Base-by-base conservation (phyloP, 2,329 filamentous ascomycete species). In the Hymenoscyphus salicellus region DNA sequence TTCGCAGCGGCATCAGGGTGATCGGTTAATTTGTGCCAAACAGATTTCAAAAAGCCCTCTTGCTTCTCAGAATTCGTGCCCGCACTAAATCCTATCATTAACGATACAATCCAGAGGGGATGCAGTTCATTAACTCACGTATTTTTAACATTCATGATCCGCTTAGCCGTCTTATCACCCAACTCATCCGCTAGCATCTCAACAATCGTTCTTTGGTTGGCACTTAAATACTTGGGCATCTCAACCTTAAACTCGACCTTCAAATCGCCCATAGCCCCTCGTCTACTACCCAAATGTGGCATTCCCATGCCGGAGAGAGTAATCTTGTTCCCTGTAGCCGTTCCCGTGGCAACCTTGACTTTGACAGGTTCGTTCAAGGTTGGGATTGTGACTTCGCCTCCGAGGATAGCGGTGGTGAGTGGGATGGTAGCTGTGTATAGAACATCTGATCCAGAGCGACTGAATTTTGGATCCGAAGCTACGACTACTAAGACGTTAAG, bases 141-240 rank as follows among this genome's bases (percentile, higher is more conserved):
- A 52, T 41, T 82, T 64, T 82, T 81, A 73, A 96, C 81, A 74
- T 96, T 94, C 93, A 99, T 98, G 63, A 96, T 86, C 56, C 95
- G 85, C 80, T 92, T 95, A 38, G 95, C 95, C 32, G 86, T 92
- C 81, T 93, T 93, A 78, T 99, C 95, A 46, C 86, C 89, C 87
- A 99, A 90, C 80, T 99, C 95, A 73, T 99, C 93, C 6, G 95
- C 95, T 69, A 99, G 86, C 86, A 98, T 94, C 80, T 99, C 95
- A 55, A 96, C 80, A 65, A 99, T 90, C 0, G 92, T 96, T 62
- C 95, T 86, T 81, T 99, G 93, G 79, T 97, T 98, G 56, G 90
- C 86, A 62, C 86, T 92, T 69, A 99, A 83, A 74, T 94, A 97
- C 79, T 97, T 98, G 56, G 95, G 95, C 92, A 98, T 97, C 62